Base-by-base conservation (phyloP, 441 rosid species). In the Brassica balearica region DNA sequence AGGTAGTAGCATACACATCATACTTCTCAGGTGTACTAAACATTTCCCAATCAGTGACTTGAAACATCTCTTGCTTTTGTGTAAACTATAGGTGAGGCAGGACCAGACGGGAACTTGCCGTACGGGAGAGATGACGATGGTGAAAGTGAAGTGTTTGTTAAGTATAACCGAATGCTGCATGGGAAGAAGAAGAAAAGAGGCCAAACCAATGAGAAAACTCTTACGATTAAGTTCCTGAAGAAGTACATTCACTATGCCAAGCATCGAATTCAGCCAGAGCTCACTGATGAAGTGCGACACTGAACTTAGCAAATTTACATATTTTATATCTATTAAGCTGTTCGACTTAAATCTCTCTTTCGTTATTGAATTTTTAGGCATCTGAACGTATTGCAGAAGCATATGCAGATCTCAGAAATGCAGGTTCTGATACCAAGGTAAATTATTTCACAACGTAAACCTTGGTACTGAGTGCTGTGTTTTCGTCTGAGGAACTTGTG, bases 161-260 rank as follows among this genome's bases (percentile, higher is more conserved):
- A 96, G 85, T 89, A 91, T 77, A 91, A 96, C 78, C 86, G 93
- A 43, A 92, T 88, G 92, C 87, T 94, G 65, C 98, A 96, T 84
- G 99, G 98, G 58, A 89, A 83, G 85, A 90, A 83, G 88, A 83
- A 77, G 61, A 89, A 82, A 19, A 89, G 87, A 86, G 91, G 95
- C 38, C 91, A 81, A 71, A 92, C 75, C 41, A 70, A 91, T 79
- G 88, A 88, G 34, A 92, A 92, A 77, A 89, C 96, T 12, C 97
- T 96, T 62, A 88, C 96, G 27, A 87, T 92, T 69, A 91, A 90
- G 76, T 94, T 96, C 81, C 90, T 96, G 25, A 96, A 96, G 84
- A 96, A 96, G 88, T 96, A 89, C 56, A 94, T 96, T 77, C 99
- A 96, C 82, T 96, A 94, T 80, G 97, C 99, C 76, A 96, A 96